Evolutionary conservation across 2,329 filamentous ascomycete species (phyloP).

Genomic region (Saccharata proteae): DNA sequence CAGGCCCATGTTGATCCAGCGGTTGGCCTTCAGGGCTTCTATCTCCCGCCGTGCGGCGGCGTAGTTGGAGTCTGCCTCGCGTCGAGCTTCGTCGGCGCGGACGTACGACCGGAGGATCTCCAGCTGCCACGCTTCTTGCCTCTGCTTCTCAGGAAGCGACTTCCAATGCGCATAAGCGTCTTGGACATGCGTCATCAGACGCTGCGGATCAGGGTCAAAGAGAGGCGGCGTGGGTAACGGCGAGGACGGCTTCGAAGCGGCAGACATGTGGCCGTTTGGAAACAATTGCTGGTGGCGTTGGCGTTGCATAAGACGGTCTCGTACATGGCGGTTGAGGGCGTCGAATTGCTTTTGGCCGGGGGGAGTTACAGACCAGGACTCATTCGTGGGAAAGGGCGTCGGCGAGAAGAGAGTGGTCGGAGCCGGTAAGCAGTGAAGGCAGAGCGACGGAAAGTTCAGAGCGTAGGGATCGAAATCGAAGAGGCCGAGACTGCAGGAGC

Average conservation of each 20-base stretch:
- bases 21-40: conserved; percentile 25
- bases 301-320: conserved; percentile 45
- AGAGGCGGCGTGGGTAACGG: conserved; percentile 25
- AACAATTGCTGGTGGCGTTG: conserved; percentile 15
- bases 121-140: conserved; percentile 33
- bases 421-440: conserved; percentile 65
- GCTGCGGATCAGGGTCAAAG: conserved; percentile 51
- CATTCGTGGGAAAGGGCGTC: conserved; percentile 62
- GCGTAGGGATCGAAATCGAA: conserved; percentile 76
- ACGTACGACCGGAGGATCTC: conserved; percentile 34
- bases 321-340: conserved; percentile 55
- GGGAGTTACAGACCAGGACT: conserved; percentile 70
- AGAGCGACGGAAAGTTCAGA: conserved; percentile 76
- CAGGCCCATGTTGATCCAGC: conserved; percentile 15
- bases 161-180: conserved; percentile 69
- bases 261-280: conserved; percentile 9
- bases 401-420: conserved; percentile 74
- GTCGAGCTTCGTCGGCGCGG: conserved; percentile 25
- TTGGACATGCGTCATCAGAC: conserved; percentile 63
- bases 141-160: conserved; percentile 40
- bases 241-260: conserved; percentile 19
- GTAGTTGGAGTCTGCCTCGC: conserved; percentile 25
- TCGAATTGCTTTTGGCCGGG: conserved; percentile 64
- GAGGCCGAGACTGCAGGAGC: conserved; percentile 32
- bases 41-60: conserved; percentile 29